Evolutionary conservation across 129 eudicot genomes (phyloP), one percentile per base, ranked within the genome.

Genomic region (Flaveria ramosissima): DNA sequence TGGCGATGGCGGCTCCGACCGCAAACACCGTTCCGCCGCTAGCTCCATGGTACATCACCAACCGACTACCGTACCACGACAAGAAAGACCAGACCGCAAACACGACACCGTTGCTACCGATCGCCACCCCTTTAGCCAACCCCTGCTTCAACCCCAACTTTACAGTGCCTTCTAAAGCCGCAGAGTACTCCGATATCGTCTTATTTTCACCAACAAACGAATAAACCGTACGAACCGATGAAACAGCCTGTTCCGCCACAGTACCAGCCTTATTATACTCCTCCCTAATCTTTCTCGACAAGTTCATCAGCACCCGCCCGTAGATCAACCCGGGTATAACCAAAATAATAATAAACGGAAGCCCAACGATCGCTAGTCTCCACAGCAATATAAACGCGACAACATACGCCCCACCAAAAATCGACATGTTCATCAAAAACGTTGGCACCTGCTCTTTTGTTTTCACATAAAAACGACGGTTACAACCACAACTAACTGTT

Each of bases 351-450:
- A 80, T 42, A 60, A 86, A 86, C 1, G 90, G 90, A 30, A 86
- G 79, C 59, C 85, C 90, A 9, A 86, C 90, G n/a, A 86, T 83
- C 2, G 90, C 88, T 70, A 86, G 84, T 76, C 84, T 83, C 90
- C 90, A 86, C 27, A 83, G 68, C 73, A 86, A 64, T 68, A 77
- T 11, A 73, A 86, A 86, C 26, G 75, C 90, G 9, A 76, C 84
- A 10, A 81, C 6, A 66, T 86, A 86, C 2, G 84, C 77, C 48
- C 88, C 86, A 0, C 82, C 27, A 55, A 84, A 84, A 4, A 82
- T 66, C 11, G 86, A 69, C 26, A 71, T 45, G 26, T 81, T 83
- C 82, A 78, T 78, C 80, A 86, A 43, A 64, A 86, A 78, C 45
- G 30, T 52, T 0, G 90, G 90, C 6, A 86, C 82, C 90, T 86